Base-by-base conservation (phyloP, 148 eudicot genomes). In the Chenopodium formosanum region DNA sequence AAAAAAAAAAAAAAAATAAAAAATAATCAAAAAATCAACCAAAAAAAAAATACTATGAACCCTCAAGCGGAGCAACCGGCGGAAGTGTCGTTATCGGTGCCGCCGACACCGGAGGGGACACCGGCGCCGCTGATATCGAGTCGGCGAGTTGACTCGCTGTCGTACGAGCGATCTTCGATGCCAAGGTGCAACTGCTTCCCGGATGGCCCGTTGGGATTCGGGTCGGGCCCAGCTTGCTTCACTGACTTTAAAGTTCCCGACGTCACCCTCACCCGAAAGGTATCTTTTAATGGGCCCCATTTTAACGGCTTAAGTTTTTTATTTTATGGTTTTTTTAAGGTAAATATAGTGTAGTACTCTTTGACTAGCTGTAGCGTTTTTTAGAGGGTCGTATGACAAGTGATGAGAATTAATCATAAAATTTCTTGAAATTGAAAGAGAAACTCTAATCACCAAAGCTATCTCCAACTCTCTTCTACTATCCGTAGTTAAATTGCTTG, bases 221-320 rank as follows among this genome's bases (percentile, higher is more conserved):
- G 78, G 70, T 88, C 89, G 81, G 92, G 94, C 50, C 89, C 92
- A 12, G 87, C 91, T 10, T 94, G 98, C 80, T 83, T 94, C 81
- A 73, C 93, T 23, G 93, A 89, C 70, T 87, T 93, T 81, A 86
- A 92, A 11, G 66, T 76, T 7, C 86, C 96, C 0, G 94, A 92
- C 69, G 89, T 95, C 86, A 93, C 98, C n/a, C 96, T 95, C 87
- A 91, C 98, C 78, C 87, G 98, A 79, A 95, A 95, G 98, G 98
- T 93, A 81, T n/a, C 71, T 40, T 27, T 3, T 40, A 7, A 7
- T 11, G 6, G 22, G 1, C 4, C 48, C 60, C 48, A 48, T 17
- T 52, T 56, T 31, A 56, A 56, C 60, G 62, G 62, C 62, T 56
- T 56, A 16, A 11, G 53, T 50, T 50, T 13, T 50, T 48, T 11